These are phyloP conservation scores for Endotrypanum monterogeii DNA, from an alignment of 208 protist species.

Conservation along the genomic window DNA sequence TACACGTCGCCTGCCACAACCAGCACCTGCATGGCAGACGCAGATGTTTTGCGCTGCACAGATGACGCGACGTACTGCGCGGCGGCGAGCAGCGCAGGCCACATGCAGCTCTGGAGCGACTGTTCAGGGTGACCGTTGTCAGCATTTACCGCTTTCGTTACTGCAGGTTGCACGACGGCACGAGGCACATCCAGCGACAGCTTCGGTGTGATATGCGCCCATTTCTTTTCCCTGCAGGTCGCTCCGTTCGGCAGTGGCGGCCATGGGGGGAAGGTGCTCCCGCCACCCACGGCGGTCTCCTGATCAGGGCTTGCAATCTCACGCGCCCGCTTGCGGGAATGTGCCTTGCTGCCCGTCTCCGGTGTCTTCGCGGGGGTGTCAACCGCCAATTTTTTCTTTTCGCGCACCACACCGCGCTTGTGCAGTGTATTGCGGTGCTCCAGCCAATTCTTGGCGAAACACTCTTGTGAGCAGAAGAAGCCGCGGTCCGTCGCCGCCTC, in stretches of 20 bases:
- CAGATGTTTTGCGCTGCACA: slow-evolving; percentile 13
- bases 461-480: slow-evolving; percentile 86
- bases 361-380: neutral
- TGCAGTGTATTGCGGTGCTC: slow-evolving; percentile 73
- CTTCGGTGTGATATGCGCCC: slow-evolving; percentile 33
- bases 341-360: neutral
- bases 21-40: slow-evolving; percentile 38
- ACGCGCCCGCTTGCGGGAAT: neutral
- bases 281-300: neutral
- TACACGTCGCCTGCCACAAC: slow-evolving; percentile 55
- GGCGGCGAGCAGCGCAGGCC: slow-evolving; percentile 57
- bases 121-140: neutral
- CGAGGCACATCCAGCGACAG: slow-evolving; percentile 42
- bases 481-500: slow-evolving; percentile 53
- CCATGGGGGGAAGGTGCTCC: slow-evolving; percentile 37
- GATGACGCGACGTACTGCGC: slow-evolving; percentile 46
- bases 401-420: slow-evolving; percentile 66
- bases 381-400: slow-evolving; percentile 28
- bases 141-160: slow-evolving; percentile 9
- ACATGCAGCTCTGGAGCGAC: slow-evolving; percentile 34
- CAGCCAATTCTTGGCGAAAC: slow-evolving; percentile 83
- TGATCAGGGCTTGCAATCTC: neutral
- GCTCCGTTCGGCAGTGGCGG: slow-evolving; percentile 32
- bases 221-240: slow-evolving; percentile 12
- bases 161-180: slow-evolving; percentile 36